These are phyloP conservation scores for Ophiorrhiza pumila DNA, from an alignment of 257 asterid species.

Conservation along the genomic window DNA sequence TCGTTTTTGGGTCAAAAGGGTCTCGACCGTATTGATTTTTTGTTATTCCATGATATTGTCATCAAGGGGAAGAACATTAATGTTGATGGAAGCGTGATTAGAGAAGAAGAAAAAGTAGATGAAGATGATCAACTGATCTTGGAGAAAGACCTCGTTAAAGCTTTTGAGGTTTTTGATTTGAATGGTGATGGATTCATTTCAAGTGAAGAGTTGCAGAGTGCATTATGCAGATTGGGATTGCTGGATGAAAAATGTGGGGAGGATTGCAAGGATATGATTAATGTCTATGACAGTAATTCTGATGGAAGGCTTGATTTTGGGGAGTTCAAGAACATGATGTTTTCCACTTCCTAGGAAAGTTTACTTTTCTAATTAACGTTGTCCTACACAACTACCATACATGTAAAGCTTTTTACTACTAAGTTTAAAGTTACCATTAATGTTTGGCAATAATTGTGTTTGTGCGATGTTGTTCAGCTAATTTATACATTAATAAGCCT, in stretches of 20 bases:
- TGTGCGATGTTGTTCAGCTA: too few species aligned
- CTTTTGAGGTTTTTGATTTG: slow-evolving; percentile 54
- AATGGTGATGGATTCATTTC: slow-evolving; percentile 59
- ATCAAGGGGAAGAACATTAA: slow-evolving; percentile 21
- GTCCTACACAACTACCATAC: too few species aligned
- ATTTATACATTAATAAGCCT: too few species aligned
- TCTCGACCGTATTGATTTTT: slow-evolving; percentile 40
- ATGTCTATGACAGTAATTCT: slow-evolving; percentile 48
- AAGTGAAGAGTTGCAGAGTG: slow-evolving; percentile 50
- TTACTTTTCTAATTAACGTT: not conserved
- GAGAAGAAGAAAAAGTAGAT: not conserved
- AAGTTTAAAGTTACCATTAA: too few species aligned
- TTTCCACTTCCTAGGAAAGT: not conserved
- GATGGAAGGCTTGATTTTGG: slow-evolving; percentile 67
- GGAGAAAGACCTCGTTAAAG: slow-evolving; percentile 43
- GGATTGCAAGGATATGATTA: slow-evolving; percentile 56
- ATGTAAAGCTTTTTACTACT: too few species aligned
- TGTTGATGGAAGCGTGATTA: slow-evolving; percentile 3
- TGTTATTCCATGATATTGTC: slow-evolving; percentile 41
- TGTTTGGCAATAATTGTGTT: too few species aligned
- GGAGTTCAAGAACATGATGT: slow-evolving; percentile 79
- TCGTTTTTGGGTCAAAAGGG: slow-evolving; percentile 35
- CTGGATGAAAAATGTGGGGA: slow-evolving; percentile 32
- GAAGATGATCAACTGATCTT: not conserved
- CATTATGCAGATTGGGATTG: slow-evolving; percentile 44